Evolutionary conservation across 164 flowering plant genomes (phyloP), one percentile per base, ranked within the genome.

Genomic region (Malania oleifera): DNA sequence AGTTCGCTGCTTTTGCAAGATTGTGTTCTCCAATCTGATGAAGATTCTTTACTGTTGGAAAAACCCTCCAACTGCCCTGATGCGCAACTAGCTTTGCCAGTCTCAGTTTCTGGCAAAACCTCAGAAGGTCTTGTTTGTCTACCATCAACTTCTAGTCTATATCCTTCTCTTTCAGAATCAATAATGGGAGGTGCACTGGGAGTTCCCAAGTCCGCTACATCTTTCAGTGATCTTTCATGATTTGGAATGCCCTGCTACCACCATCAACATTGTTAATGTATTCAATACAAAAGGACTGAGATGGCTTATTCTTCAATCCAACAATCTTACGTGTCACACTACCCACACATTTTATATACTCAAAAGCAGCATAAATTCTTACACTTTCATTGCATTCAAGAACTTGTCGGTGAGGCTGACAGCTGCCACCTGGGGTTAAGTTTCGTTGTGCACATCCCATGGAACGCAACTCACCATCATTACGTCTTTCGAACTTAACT

Each of bases 141-240:
- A 54, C 34, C 26, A 17, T 52, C 73, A 13, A 46, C 41, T 52
- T 66, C 76, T 56, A 45, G 60, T 22, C 54, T 49, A 31, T 48
- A 66, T 23, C 43, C 77, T 25, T 72, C 80, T 40, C 54, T 52
- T 59, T 73, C 85, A 60, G 52, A 65, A 48, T 80, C 90, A 54
- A 76, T 9, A 34, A 89, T 75, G 7, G 97, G 97, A 34, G 97
- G 95, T 29, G 97, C 97, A 75, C 95, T 89, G 0, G 97, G 95
- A 59, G 89, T 87, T 59, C 90, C 96, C 50, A 83, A 58, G 63
- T 81, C 85, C 13, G 62, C 68, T 27, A 48, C 25, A 14, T 61
- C 79, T 47, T 55, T 57, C 18, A 61, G 41, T 19, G 26, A 58
- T 9, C 56, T 59, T 14, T 29, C 71, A 56, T 56, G 14, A 45